These are phyloP conservation scores for Phytophthora sp. DNA, from an alignment of 352 stramenopile species.

Conservation along the genomic window DNA sequence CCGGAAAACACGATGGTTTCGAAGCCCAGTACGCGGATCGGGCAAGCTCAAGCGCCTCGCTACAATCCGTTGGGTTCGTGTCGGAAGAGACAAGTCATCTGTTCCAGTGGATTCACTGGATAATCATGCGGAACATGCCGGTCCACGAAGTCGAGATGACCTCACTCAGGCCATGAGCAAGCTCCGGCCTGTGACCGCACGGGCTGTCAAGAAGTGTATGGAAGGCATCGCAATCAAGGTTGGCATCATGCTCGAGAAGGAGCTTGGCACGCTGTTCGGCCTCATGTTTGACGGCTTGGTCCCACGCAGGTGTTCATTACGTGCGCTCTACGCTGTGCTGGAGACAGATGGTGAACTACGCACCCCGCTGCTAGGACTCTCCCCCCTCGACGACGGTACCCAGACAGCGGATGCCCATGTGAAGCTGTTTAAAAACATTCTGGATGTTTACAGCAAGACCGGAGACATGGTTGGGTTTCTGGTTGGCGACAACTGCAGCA, in stretches of 20 bases:
- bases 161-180: slow-evolving; percentile 6
- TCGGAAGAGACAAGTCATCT: neutral
- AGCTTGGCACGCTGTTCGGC: slow-evolving; percentile 12
- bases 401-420: slow-evolving; percentile 16
- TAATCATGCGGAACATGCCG: slow-evolving; percentile 9
- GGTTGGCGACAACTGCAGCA: slow-evolving; percentile 31
- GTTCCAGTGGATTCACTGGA: slow-evolving; percentile 15
- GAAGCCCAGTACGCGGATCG: neutral
- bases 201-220: slow-evolving; percentile 17
- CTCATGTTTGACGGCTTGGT: slow-evolving; percentile 21
- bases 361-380: slow-evolving; percentile 5
- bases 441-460: slow-evolving; percentile 22
- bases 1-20: neutral
- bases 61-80: slow-evolving; percentile 5
- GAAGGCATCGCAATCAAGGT: slow-evolving; percentile 5
- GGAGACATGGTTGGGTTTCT: slow-evolving; percentile 13
- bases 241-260: neutral
- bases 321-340: slow-evolving; percentile 9
- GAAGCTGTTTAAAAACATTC: slow-evolving; percentile 1
- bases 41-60: neutral
- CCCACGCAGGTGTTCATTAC: slow-evolving; percentile 9
- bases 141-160: slow-evolving; percentile 3
- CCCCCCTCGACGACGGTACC: slow-evolving; percentile 1
- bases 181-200: slow-evolving; percentile 7
- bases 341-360: neutral